Evolutionary conservation across 139 green algal species (phyloP).

Genomic region (Nannochloris sp.): DNA sequence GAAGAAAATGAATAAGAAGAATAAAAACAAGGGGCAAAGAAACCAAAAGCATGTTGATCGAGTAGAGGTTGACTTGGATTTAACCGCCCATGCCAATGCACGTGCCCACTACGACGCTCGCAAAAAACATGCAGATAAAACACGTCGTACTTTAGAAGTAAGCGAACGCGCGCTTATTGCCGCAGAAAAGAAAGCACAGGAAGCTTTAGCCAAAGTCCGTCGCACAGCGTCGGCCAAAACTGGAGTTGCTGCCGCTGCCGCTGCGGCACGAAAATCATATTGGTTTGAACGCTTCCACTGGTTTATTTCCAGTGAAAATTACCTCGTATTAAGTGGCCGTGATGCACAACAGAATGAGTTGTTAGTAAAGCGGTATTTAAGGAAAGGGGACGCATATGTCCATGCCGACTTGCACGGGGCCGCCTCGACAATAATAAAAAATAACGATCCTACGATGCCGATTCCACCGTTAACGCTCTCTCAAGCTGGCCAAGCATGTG

Average conservation of each 20-base stretch:
- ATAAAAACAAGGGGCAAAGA: not conserved
- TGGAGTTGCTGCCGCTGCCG: not conserved
- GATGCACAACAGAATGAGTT: slow-evolving; percentile 97
- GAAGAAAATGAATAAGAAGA: too few species aligned
- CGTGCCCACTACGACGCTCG: slow-evolving; percentile 52
- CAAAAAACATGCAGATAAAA: slow-evolving; percentile 72
- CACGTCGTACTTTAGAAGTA: slow-evolving; percentile 69
- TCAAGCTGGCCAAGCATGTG: slow-evolving; percentile 71
- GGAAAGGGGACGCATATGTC: slow-evolving; percentile 76
- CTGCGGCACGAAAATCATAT: slow-evolving; percentile 67
- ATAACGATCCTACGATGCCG: slow-evolving; percentile 38
- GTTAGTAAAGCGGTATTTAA: slow-evolving; percentile 79
- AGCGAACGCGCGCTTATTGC: slow-evolving; percentile 70
- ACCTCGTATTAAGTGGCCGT: slow-evolving; percentile 79
- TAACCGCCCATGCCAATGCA: slow-evolving; percentile 81
- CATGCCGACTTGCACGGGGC: slow-evolving; percentile 94
- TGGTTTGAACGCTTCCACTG: slow-evolving; percentile 98
- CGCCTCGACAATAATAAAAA: slow-evolving; percentile 81
- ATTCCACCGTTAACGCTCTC: slow-evolving; percentile 69
- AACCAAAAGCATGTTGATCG: not conserved
- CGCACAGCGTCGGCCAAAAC: slow-evolving; percentile 3
- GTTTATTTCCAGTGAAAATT: slow-evolving; percentile 93
- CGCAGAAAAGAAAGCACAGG: slow-evolving; percentile 79
- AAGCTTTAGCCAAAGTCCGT: slow-evolving; percentile 54
- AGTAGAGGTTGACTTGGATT: slow-evolving; percentile 72